These are phyloP conservation scores for Sarcodon sp. DNA, from an alignment of 768 basidiomycete genomes.

Conservation along the genomic window DNA sequence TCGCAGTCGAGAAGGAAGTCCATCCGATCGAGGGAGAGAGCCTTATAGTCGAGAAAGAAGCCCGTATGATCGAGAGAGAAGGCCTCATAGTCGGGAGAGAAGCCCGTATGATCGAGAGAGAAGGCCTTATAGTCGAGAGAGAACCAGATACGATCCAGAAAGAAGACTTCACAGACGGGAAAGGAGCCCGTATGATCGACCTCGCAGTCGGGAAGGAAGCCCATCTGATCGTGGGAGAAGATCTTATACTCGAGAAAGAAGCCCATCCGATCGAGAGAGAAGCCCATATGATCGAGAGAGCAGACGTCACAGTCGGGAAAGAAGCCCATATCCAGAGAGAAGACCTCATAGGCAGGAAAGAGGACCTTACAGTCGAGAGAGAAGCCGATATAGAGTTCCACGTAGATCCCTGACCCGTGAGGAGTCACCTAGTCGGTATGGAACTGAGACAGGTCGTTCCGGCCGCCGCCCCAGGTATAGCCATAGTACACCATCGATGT, in stretches of 20 bases:
- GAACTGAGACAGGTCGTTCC: too few relatives aligned
- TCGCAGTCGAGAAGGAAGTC: neutral
- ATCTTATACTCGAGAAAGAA: neutral
- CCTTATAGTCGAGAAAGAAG: neutral
- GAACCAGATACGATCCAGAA: too few relatives aligned
- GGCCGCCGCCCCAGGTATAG: neutral
- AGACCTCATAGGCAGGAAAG: neutral
- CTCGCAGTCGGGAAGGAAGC: neutral
- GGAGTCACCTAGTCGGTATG: too few relatives aligned
- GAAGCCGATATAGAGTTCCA: too few relatives aligned
- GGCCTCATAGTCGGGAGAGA: neutral
- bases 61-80: too few relatives aligned
- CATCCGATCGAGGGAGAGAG: neutral
- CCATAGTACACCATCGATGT: neutral
- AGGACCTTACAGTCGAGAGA: too few relatives aligned
- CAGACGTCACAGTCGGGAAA: neutral
- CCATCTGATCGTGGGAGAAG: neutral
- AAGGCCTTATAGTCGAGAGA: too few relatives aligned
- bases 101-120: neutral
- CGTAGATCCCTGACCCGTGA: too few relatives aligned
- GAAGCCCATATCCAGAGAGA: too few relatives aligned
- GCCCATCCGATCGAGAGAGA: too few relatives aligned
- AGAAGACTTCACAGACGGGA: too few relatives aligned
- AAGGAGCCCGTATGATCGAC: too few relatives aligned
- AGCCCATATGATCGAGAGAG: neutral